Base-by-base conservation (phyloP, 2,329 filamentous ascomycete species). In the Dactylonectria estremocensis region DNA sequence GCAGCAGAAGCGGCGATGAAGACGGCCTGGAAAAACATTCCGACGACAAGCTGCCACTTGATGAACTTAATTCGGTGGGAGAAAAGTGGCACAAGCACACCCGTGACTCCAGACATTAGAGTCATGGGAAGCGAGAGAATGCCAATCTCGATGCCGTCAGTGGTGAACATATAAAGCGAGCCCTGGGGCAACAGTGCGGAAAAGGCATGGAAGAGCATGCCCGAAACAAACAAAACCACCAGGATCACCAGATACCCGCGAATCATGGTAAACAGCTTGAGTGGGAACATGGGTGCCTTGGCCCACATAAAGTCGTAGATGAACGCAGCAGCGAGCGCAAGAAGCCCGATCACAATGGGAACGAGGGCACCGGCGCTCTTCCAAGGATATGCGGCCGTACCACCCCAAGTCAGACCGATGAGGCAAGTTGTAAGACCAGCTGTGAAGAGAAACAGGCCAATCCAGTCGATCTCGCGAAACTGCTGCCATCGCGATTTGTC, bases 191-290 rank as follows among this genome's bases (percentile, higher is more conserved):
- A 40, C 0, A 70, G 55, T 31, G 68, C 63, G 10, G 67, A 50
- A 28, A 70, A 37, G 5, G 68, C 68, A 24, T 70, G 55, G 0
- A 64, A 70, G 33, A 69, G 67, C 68, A 70, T 70, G 11, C 68
- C 68, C 0, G 68, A 62, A 2, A 70, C 57, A 9, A 70, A 70
- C n/a, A 70, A 31, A 1, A 66, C 59, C 2, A 70, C 22, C 1
- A 67, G 14, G 0, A 68, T 6, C 2, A 68, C 35, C 4, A 68
- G 57, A 14, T 43, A 68, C 3, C 64, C 66, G 1, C 66, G 46
- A 1, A 67, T 43, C 0, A 62, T 67, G 0, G 53, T 31, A 3
- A 68, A 67, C 1, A 68, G 40, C 6, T 24, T 35, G 8, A 37
- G 24, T 1, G 58, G 66, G 2, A 68, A 68, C 40, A 67, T 53